Evolutionary conservation across 1,284 basidiomycete genomes (phyloP).

Genomic region (Rhodotorula sp.): DNA sequence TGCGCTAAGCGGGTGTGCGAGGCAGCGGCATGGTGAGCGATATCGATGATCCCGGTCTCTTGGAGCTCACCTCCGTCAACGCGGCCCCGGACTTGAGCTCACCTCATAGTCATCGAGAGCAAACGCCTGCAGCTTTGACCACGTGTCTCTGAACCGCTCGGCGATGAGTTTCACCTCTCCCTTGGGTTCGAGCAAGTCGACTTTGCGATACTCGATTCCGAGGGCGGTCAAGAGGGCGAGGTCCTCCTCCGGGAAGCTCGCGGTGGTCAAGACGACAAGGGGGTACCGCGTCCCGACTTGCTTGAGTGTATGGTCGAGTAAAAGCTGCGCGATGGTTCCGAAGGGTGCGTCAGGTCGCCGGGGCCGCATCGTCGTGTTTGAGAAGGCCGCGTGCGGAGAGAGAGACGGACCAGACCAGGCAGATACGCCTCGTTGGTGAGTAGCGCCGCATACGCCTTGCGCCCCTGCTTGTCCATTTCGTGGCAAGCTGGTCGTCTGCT

Average conservation of each 20-base stretch:
- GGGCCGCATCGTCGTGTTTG: no score
- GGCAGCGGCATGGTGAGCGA: no score
- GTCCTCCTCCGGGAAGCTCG: conserved; percentile 4
- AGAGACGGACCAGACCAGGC: conserved; percentile 3
- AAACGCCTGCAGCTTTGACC: conserved; percentile 17
- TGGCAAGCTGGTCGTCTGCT: no score
- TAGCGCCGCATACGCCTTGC: conserved; percentile 1
- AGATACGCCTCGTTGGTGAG: conserved; percentile 10
- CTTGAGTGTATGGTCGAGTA: conserved; percentile 18
- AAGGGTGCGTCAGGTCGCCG: neutral
- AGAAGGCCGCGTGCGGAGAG: neutral
- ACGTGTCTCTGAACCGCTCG: conserved; percentile 17
- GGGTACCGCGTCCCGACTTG: conserved; percentile 7
- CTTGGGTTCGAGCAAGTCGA: conserved; percentile 13
- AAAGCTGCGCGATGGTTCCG: neutral
- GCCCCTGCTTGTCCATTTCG: neutral
- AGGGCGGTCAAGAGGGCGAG: conserved; percentile 6
- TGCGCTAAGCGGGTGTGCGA: neutral
- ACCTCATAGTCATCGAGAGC: conserved; percentile 13
- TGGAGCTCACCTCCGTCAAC: no score
- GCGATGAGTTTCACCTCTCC: conserved; percentile 9
- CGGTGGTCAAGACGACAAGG: conserved; percentile 17
- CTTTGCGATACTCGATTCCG: neutral
- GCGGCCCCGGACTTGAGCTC: no score
- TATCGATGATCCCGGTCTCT: neutral